phyloP scores from a whole-genome alignment of 176 grass and related monocot genomes.

The Bromus sterilis region DNA sequence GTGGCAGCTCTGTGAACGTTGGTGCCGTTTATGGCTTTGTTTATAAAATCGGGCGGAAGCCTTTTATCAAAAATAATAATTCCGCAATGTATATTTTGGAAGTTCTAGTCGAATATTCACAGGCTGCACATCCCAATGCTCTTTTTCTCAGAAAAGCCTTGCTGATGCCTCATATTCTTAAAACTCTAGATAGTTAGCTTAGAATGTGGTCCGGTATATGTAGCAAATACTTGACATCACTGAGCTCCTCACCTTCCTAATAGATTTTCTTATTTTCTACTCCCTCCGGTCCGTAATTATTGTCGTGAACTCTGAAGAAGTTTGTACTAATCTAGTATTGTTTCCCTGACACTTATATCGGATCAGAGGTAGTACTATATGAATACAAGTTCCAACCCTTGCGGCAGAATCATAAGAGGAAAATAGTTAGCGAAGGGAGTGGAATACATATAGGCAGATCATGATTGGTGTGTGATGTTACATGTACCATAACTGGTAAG shows the following conservation, averaged over 20 bases:
- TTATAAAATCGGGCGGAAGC: no score
- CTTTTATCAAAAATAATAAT: no score
- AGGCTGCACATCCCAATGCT: accelerated
- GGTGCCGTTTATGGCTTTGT: no score
- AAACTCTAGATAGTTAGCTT: neutral
- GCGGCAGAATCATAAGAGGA: neutral
- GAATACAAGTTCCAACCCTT: neutral
- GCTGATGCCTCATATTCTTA: neutral
- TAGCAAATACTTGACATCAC: no score
- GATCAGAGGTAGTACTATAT: no score
- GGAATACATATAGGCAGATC: neutral
- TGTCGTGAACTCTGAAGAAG: no score
- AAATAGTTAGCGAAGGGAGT: neutral
- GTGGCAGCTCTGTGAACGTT: no score
- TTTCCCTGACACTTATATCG: no score
- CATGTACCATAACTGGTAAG: neutral
- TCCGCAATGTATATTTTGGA: no score
- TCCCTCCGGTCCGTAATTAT: no score
- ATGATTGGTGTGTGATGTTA: neutral
- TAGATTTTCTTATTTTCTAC: neutral
- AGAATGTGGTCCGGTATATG: no score
- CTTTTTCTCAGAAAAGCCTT: neutral
- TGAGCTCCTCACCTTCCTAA: neutral
- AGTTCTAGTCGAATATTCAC: neutral
- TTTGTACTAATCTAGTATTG: no score